Evolutionary conservation across 805 yeast species (phyloP).

Genomic region (Vanderwaltozyma polyspora): DNA sequence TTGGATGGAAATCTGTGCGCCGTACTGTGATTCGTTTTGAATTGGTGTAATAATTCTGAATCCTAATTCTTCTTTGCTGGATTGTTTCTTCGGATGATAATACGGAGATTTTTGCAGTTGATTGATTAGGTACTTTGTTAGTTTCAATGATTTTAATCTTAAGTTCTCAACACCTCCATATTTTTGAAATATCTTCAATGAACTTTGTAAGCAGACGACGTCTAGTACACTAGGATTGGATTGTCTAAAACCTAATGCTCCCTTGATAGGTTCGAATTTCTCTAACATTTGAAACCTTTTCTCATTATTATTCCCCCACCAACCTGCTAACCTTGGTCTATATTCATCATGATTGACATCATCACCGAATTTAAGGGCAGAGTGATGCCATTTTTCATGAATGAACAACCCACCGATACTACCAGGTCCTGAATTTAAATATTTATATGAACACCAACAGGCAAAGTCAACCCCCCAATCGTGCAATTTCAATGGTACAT

Average conservation of each 20-base stretch:
- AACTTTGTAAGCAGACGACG: slow-evolving; percentile 58
- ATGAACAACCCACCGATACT: slow-evolving; percentile 81
- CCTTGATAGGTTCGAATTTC: slow-evolving; percentile 64
- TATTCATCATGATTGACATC: slow-evolving; percentile 33
- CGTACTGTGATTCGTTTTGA: slow-evolving; percentile 43
- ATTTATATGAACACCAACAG: slow-evolving; percentile 88
- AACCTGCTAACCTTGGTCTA: slow-evolving; percentile 62
- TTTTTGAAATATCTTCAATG: slow-evolving; percentile 47
- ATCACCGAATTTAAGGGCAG: slow-evolving; percentile 14
- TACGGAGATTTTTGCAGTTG: slow-evolving; percentile 36
- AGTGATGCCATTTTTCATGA: slow-evolving; percentile 44
- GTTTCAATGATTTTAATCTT: slow-evolving; percentile 41
- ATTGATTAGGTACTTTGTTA: slow-evolving; percentile 48
- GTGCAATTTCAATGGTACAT: slow-evolving; percentile 64
- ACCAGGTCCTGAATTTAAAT: slow-evolving; percentile 88
- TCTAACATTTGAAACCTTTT: slow-evolving; percentile 74
- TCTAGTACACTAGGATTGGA: slow-evolving; percentile 86
- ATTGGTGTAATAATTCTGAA: slow-evolving; percentile 70
- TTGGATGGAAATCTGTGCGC: slow-evolving; percentile 71
- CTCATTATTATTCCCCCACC: slow-evolving; percentile 85
- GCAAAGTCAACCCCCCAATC: slow-evolving; percentile 93
- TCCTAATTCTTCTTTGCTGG: slow-evolving; percentile 24
- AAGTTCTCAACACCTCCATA: slow-evolving; percentile 55
- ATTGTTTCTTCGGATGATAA: slow-evolving; percentile 25
- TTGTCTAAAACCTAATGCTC: slow-evolving; percentile 82